Base-by-base conservation (phyloP, 1,139 yeast species). In the Candida freyschussii region DNA sequence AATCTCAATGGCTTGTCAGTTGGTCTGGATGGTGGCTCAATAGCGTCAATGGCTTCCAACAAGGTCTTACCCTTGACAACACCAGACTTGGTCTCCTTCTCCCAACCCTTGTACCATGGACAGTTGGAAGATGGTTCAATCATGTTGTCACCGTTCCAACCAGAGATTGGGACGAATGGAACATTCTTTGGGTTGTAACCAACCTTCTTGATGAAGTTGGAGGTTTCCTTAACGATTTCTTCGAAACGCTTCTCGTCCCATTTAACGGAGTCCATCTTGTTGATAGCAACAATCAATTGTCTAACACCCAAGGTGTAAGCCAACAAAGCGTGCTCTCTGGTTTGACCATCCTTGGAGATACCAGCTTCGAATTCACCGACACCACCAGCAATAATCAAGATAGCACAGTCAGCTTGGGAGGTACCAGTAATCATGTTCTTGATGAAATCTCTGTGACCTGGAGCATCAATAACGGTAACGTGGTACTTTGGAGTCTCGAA, bases 381-480 rank as follows among this genome's bases (percentile, higher is more conserved):
- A 75, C 94, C 91, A 62, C 87, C 89, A 59, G 94, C 89, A 63
- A 83, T 83, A 61, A 83, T 83, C 63, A 83, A 78, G 57, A 83
- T 78, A 66, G 94, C 94, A 64, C 93, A 83, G 67, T 83, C 94
- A 59, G 94, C 94, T 73, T 83, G 93, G 62, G 93, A 82, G 46
- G 78, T 85, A 83, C 86, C 93, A 75, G 78, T 86, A 72, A 75
- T 83, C 89, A 86, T 83, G 73, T 83, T 73, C 84, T 83, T 83
- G 82, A 82, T 83, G 89, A 83, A 83, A 78, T 83, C 94, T 78
- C 93, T 81, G 86, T 82, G 94, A 72, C 94, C 94, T 67, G 94
- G 94, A 60, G 94, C 94, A 66, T 83, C 94, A 67, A 83, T 84
- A 60, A 83, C 93, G 62, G 94, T 83, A 60, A 83, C 94, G 64